Evolutionary conservation across 495 filamentous ascomycete species (phyloP).

Genomic region (Tuber calosporum): DNA sequence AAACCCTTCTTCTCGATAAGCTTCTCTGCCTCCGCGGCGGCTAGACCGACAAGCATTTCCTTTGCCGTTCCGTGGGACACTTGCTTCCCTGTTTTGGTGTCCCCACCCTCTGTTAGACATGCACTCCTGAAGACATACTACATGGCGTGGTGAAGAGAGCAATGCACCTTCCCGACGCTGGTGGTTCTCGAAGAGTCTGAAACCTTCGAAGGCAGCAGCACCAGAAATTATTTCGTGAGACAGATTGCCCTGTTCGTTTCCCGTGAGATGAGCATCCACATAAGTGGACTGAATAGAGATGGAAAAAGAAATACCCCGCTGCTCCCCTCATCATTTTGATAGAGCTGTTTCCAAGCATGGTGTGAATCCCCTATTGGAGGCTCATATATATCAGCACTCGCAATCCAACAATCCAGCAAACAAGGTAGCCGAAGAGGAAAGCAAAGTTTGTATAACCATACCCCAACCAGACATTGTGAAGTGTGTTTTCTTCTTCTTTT

Average conservation of each 20-base stretch:
- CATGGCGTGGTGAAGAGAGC: background rate
- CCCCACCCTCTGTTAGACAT: background rate
- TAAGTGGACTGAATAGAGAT: background rate
- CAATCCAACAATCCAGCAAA: background rate
- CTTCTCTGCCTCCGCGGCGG: constrained; percentile 70
- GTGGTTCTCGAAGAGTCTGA: constrained; percentile 72
- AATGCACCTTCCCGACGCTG: constrained; percentile 61
- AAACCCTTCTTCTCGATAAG: constrained; percentile 71
- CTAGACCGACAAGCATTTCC: constrained; percentile 63
- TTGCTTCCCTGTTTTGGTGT: constrained; percentile 56
- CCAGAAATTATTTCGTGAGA: constrained; percentile 69
- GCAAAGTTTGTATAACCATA: background rate
- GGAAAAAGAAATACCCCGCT: background rate
- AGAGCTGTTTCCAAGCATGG: background rate
- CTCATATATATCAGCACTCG: background rate
- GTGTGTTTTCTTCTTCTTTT: background rate
- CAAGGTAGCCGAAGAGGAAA: background rate
- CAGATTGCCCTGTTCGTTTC: constrained; percentile 45
- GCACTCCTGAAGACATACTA: background rate
- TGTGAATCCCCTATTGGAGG: background rate
- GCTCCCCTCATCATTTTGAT: background rate
- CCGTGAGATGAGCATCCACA: background rate
- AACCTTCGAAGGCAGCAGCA: constrained; percentile 68
- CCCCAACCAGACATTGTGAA: background rate
- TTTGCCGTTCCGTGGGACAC: constrained; percentile 64